A percentile compares a stretch with the other conserved stretches of the same genome.
Conservation (phyloP, 83 land plant genomes). For the Picea abies region DNA sequence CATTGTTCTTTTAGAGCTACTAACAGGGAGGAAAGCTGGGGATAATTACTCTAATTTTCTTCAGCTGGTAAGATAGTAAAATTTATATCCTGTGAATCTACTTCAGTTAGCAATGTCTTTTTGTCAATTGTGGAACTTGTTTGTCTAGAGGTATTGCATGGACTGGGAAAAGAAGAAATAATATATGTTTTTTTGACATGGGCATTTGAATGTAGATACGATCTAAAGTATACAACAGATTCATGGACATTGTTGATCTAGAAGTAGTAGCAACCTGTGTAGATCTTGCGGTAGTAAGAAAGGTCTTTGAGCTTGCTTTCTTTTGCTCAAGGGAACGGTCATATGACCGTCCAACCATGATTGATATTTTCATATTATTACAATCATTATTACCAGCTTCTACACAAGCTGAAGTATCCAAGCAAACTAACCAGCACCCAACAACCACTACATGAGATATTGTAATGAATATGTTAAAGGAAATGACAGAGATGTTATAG, state of each 20-base stretch:
- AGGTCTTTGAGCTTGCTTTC: slow-evolving; percentile 89
- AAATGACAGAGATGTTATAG: slow-evolving; percentile 49
- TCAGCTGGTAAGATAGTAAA: slow-evolving; percentile 56
- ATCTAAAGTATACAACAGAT: slow-evolving; percentile 65
- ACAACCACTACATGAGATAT: no score
- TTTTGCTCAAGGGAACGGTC: slow-evolving; percentile 85
- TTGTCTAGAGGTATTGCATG: neutral
- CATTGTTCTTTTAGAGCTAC: slow-evolving; percentile 88
- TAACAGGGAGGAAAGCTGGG: slow-evolving; percentile 88
- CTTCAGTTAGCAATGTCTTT: neutral
- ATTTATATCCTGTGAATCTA: neutral
- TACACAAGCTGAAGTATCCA: no score
- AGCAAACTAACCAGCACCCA: no score
- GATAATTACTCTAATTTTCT: slow-evolving; percentile 88
- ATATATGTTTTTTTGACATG: neutral
- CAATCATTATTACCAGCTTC: no score
- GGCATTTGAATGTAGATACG: slow-evolving; percentile 52
- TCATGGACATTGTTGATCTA: slow-evolving; percentile 82
- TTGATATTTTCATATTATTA: slow-evolving; percentile 84
- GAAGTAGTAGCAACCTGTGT: slow-evolving; percentile 68
- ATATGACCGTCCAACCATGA: slow-evolving; percentile 87
- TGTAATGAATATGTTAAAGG: slow-evolving; percentile 67
- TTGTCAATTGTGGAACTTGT: neutral
- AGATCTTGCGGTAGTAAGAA: slow-evolving; percentile 75
- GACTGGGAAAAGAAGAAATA: neutral